Evolutionary conservation across 768 basidiomycete genomes (phyloP).

Genomic region (Aureoboletus auriporus): DNA sequence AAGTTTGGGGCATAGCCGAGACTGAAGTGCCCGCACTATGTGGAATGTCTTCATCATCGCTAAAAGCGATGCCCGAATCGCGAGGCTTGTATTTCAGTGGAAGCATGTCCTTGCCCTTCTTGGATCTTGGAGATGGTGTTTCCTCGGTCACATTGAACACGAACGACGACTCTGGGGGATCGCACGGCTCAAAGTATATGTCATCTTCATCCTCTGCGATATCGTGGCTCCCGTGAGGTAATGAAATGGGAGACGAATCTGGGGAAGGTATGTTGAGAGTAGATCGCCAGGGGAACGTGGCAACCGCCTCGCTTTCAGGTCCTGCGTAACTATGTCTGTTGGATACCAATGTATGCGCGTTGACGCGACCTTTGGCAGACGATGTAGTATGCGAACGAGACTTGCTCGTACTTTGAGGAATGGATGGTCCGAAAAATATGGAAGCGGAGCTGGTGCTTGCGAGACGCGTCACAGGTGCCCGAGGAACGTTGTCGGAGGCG

Average conservation of each 20-base stretch:
- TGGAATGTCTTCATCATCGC: constrained; percentile 50
- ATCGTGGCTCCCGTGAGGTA: constrained; percentile 29
- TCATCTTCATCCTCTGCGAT: constrained; percentile 45
- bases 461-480: constrained; percentile 45
- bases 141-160: constrained; percentile 49
- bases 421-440: constrained; percentile 59
- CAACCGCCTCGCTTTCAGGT: constrained; percentile 31
- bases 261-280: constrained; percentile 42
- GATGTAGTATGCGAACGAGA: constrained; percentile 19
- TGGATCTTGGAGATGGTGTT: constrained; percentile 53
- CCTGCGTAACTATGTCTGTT: constrained; percentile 71
- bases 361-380: constrained; percentile 2
- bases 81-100: constrained; percentile 69
- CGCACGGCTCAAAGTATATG: constrained; percentile 48
- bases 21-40: constrained; percentile 14
- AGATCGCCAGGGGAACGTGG: constrained; percentile 34
- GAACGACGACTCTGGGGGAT: constrained; percentile 49
- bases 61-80: constrained; percentile 61
- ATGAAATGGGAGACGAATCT: constrained; percentile 43
- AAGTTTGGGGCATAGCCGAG: constrained; percentile 50
- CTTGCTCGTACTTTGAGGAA: constrained; percentile 26
- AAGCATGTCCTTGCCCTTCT: constrained; percentile 35
- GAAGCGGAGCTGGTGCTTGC: constrained; percentile 54
- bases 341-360: constrained; percentile 28
- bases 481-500: constrained; percentile 22